phyloP scores from a whole-genome alignment of 2,329 filamentous ascomycete species.

The Pseudogymnoascus destructans region DNA sequence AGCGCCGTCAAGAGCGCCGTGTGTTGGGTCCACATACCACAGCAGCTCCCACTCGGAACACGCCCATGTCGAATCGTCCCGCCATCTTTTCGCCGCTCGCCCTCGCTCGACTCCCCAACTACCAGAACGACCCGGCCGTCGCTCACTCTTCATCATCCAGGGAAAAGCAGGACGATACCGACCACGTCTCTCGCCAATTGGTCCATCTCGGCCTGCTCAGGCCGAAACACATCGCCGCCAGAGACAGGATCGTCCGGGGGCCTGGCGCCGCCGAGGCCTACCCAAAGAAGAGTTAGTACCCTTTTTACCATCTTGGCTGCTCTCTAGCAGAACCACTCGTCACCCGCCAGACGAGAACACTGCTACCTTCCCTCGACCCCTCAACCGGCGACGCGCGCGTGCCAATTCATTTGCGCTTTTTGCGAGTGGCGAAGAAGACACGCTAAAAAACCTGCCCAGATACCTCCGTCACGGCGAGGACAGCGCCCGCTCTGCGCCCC shows the following conservation, averaged over 20 bases:
- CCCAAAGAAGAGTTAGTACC: slow-evolving; percentile 1
- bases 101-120: neutral
- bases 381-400: neutral
- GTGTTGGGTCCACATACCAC: neutral
- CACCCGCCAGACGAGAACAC: neutral
- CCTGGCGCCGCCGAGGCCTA: neutral
- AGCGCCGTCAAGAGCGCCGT: neutral
- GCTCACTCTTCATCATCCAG: neutral
- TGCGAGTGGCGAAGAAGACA: neutral
- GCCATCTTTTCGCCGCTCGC: neutral
- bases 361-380: neutral
- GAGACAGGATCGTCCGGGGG: neutral
- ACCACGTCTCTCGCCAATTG: neutral
- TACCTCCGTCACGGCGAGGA: neutral
- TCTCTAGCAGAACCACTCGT: neutral
- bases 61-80: neutral
- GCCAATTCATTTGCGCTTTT: neutral
- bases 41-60: neutral
- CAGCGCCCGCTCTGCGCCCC: neutral
- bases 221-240: neutral
- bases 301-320: neutral
- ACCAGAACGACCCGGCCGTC: neutral
- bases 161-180: neutral
- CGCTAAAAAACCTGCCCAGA: neutral
- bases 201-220: slow-evolving; percentile 4